These are phyloP conservation scores for Sabuloglossum arenarium DNA, from an alignment of 495 filamentous ascomycete genomes.

Conservation along the genomic window DNA sequence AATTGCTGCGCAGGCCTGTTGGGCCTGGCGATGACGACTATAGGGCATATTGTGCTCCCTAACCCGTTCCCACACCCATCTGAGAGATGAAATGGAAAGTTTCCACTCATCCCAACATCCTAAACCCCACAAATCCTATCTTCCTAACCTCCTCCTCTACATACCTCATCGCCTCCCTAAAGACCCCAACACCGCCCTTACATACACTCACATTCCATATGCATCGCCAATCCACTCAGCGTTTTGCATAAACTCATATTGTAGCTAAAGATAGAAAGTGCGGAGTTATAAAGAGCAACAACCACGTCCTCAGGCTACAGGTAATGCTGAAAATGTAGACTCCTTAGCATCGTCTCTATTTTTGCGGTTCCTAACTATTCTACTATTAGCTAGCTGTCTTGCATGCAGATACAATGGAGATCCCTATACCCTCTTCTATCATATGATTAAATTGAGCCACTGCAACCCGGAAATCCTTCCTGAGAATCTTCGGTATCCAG, in stretches of 20 bases:
- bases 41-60: too few species aligned
- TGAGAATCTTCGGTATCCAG: background rate
- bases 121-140: background rate
- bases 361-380: background rate
- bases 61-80: too few species aligned
- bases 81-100: too few species aligned
- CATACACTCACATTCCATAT: too few species aligned
- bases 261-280: too few species aligned
- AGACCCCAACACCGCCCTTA: background rate
- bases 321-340: background rate
- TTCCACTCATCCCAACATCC: background rate
- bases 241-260: too few species aligned
- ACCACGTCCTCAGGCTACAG: background rate
- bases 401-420: background rate
- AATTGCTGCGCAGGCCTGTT: too few species aligned
- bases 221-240: too few species aligned
- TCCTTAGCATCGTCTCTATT: background rate
- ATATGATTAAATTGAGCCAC: background rate
- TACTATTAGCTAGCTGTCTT: background rate
- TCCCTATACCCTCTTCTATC: background rate
- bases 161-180: background rate
- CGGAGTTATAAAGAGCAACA: background rate
- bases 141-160: background rate
- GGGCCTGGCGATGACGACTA: too few species aligned
- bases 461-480: background rate